Percentiles rank a stretch among this genome's conserved stretches.
Evolutionary conservation across 2,329 filamentous ascomycete genomes (phyloP).

Genomic region (Aspergillus jensenii): DNA sequence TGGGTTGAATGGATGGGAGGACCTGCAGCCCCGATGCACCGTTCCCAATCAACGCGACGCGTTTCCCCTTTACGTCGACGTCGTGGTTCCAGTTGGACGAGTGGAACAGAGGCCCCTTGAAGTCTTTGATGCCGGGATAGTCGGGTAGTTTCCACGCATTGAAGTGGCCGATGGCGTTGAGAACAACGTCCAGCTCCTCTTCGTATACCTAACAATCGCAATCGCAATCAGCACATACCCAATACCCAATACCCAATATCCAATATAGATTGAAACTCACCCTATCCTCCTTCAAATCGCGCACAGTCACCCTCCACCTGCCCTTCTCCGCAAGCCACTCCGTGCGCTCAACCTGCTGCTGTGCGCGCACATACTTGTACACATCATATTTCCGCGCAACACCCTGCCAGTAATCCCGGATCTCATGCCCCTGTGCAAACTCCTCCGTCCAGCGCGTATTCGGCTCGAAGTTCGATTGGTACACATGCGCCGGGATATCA

Average conservation of each 20-base stretch:
- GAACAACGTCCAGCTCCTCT: constrained; percentile 59
- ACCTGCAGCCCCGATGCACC: constrained; percentile 61
- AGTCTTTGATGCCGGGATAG: constrained; percentile 58
- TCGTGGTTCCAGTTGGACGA: constrained; percentile 60
- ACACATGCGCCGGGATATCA: constrained; percentile 69
- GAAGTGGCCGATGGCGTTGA: constrained; percentile 65
- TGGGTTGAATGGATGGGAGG: constrained; percentile 40
- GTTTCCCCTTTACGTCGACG: constrained; percentile 51
- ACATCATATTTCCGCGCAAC: constrained; percentile 65
- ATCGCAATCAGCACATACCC: background rate
- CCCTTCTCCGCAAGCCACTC: constrained; percentile 55
- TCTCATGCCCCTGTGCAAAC: constrained; percentile 67
- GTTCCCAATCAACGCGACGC: constrained; percentile 62
- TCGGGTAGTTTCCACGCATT: constrained; percentile 65
- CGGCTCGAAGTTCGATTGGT: constrained; percentile 66
- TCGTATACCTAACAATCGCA: constrained; percentile 30
- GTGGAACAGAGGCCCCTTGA: constrained; percentile 58
- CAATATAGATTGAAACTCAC: constrained; percentile 13
- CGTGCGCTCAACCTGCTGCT: constrained; percentile 56
- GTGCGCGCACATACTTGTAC: constrained; percentile 57
- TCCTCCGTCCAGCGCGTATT: constrained; percentile 69
- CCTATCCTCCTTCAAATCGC: constrained; percentile 34
- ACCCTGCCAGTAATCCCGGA: constrained; percentile 64
- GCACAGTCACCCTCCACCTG: constrained; percentile 56
- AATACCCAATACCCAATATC: too few relatives aligned